These are phyloP conservation scores for Psilocybe cyanescens DNA, from an alignment of 768 basidiomycete genomes.

Conservation along the genomic window DNA sequence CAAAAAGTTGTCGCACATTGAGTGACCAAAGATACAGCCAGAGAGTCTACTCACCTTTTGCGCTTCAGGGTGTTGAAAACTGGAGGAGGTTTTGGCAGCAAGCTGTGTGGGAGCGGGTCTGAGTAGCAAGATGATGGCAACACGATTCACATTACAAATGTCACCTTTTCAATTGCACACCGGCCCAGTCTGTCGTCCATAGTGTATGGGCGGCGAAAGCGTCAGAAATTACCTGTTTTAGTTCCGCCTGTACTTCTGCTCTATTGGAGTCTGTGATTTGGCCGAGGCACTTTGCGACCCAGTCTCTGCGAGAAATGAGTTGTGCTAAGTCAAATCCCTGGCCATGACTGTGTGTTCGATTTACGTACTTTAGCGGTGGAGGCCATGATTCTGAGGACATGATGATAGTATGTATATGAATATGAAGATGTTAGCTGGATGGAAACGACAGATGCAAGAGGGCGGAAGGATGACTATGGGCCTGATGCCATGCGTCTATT, in stretches of 20 bases:
- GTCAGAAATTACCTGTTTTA: conserved; percentile 96
- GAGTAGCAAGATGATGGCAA: conserved; percentile 18
- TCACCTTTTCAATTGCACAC: conserved; percentile 86
- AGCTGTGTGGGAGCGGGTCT: conserved; percentile 38
- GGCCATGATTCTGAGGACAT: conserved; percentile 87
- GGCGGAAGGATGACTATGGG: background rate
- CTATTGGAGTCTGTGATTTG: conserved; percentile 91
- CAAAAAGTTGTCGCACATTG: background rate
- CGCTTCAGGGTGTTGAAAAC: conserved; percentile 63
- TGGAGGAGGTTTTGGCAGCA: conserved; percentile 62
- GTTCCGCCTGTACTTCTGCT: conserved; percentile 86
- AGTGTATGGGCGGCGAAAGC: conserved; percentile 84
- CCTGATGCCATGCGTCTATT: conserved; percentile 6
- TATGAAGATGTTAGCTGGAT: background rate
- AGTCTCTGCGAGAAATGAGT: conserved; percentile 61
- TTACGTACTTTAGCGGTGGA: conserved; percentile 71
- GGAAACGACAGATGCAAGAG: background rate
- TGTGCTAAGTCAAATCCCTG: background rate
- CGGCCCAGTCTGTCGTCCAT: conserved; percentile 94
- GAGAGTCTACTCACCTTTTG: conserved; percentile 56
- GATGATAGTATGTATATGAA: conserved; percentile 9
- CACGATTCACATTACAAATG: conserved; percentile 11
- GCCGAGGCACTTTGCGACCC: conserved; percentile 92
- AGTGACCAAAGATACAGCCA: conserved; percentile 30
- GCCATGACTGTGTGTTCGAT: background rate